These are phyloP conservation scores for Hypoxylon subgilvum DNA, from an alignment of 495 filamentous ascomycete genomes.

Conservation along the genomic window DNA sequence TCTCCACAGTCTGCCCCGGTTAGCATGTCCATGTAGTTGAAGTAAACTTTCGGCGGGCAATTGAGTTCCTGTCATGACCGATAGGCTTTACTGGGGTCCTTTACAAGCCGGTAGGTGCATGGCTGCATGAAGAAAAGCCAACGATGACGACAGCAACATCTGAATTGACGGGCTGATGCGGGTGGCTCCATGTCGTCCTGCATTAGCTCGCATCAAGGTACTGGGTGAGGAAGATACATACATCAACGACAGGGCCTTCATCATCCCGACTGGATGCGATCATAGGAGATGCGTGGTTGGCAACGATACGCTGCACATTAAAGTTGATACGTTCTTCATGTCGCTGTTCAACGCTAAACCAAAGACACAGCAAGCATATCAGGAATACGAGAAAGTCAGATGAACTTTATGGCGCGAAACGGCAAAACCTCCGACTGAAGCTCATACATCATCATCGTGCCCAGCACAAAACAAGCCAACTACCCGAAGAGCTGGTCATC, in stretches of 20 bases:
- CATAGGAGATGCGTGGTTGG: too few species aligned
- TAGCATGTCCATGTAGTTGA: too few species aligned
- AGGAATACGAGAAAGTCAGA: not conserved
- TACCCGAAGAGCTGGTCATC: not conserved
- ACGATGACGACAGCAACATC: not conserved
- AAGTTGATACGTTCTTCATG: too few species aligned
- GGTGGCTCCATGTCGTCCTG: not conserved
- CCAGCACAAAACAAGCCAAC: not conserved
- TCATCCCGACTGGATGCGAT: too few species aligned
- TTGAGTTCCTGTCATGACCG: slow-evolving; percentile 14
- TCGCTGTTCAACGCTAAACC: too few species aligned
- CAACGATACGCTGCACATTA: too few species aligned
- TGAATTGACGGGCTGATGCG: not conserved
- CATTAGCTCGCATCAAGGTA: slow-evolving; percentile 11
- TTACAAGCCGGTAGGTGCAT: slow-evolving; percentile 23
- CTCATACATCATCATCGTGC: not conserved
- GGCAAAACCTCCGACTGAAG: not conserved
- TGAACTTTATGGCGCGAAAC: not conserved
- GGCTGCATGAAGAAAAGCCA: not conserved
- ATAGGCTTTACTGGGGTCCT: slow-evolving; percentile 20
- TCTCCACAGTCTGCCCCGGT: too few species aligned
- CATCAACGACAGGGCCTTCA: too few species aligned
- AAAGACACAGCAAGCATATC: not conserved
- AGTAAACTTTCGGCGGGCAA: not conserved
- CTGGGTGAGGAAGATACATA: too few species aligned